Evolutionary conservation across 371 early-diverging fungal genomes (phyloP).

Genomic region (Mucor plumbeus): DNA sequence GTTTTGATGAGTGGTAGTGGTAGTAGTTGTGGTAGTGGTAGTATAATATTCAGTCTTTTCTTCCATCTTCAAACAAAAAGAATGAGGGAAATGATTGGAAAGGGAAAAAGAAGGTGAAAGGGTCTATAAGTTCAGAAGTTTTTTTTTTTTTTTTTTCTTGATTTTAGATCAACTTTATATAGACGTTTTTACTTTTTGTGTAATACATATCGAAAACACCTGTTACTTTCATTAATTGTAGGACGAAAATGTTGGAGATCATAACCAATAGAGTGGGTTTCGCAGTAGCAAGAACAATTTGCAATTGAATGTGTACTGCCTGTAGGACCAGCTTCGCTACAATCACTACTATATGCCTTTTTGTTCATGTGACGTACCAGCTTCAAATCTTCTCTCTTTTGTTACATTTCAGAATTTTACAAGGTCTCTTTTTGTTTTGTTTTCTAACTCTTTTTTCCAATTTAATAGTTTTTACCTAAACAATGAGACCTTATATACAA

Average conservation of each 20-base stretch:
- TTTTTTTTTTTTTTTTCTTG: too few relatives aligned
- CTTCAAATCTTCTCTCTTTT: not conserved
- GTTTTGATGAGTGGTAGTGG: not conserved
- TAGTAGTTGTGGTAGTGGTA: conserved; percentile 13
- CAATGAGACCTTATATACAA: conserved; percentile 29
- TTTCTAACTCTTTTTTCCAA: conserved; percentile 1
- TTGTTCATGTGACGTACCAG: not conserved
- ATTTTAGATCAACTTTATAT: conserved; percentile 2
- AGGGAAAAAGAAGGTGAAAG: not conserved
- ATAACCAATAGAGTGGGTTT: not conserved
- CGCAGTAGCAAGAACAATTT: conserved; percentile 1
- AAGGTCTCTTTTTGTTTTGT: not conserved
- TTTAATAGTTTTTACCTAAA: not conserved
- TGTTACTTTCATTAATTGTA: not conserved
- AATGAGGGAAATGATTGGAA: conserved; percentile 6
- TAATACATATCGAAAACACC: conserved; percentile 1
- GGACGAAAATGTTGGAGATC: not conserved
- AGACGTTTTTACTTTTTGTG: not conserved
- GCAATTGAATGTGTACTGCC: too few relatives aligned
- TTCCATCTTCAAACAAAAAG: conserved; percentile 25
- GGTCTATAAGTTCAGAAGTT: not conserved
- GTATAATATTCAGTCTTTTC: conserved; percentile 30
- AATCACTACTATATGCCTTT: not conserved
- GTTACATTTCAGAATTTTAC: not conserved
- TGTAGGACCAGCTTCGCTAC: not conserved